These are phyloP conservation scores for Phytopythium sindhum DNA, from an alignment of 352 stramenopile species.

Conservation along the genomic window DNA sequence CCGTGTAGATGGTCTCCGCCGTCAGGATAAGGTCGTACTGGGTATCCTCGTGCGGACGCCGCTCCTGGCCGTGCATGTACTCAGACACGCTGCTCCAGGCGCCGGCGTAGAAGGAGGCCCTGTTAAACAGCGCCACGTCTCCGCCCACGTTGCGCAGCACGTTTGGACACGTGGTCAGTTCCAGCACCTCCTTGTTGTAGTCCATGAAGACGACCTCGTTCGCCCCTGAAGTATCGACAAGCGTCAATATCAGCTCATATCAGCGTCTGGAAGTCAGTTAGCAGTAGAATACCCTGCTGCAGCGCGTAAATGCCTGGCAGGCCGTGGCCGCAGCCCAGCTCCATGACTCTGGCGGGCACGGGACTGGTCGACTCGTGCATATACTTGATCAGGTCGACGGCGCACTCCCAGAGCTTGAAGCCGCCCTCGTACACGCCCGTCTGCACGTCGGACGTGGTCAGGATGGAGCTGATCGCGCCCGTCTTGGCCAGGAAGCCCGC, in stretches of 20 bases:
- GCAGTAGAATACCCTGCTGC: slow-evolving; percentile 31
- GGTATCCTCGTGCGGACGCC: slow-evolving; percentile 23
- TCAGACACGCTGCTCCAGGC: slow-evolving; percentile 62
- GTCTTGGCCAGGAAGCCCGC: slow-evolving; percentile 45
- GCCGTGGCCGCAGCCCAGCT: slow-evolving; percentile 78
- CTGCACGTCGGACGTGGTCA: slow-evolving; percentile 74
- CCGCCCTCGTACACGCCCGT: slow-evolving; percentile 82
- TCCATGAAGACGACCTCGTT: slow-evolving; percentile 76
- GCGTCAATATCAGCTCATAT: not conserved
- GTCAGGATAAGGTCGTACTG: slow-evolving; percentile 79
- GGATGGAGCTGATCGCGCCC: slow-evolving; percentile 56
- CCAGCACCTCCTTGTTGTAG: slow-evolving; percentile 88
- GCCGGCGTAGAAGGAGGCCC: slow-evolving; percentile 73
- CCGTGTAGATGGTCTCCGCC: slow-evolving; percentile 85
- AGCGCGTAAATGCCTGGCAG: slow-evolving; percentile 77
- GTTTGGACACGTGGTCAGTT: slow-evolving; percentile 82
- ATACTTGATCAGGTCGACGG: slow-evolving; percentile 66
- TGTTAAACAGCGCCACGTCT: slow-evolving; percentile 21
- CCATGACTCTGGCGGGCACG: slow-evolving; percentile 44
- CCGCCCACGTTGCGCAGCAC: slow-evolving; percentile 42
- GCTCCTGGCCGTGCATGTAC: slow-evolving; percentile 43
- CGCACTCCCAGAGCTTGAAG: slow-evolving; percentile 87
- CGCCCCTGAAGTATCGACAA: slow-evolving; percentile 28
- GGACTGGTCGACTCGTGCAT: slow-evolving; percentile 20
- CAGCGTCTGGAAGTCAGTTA: not conserved